These are phyloP conservation scores for Zygnema cylindricum DNA, from an alignment of 139 green algal species.

Conservation along the genomic window DNA sequence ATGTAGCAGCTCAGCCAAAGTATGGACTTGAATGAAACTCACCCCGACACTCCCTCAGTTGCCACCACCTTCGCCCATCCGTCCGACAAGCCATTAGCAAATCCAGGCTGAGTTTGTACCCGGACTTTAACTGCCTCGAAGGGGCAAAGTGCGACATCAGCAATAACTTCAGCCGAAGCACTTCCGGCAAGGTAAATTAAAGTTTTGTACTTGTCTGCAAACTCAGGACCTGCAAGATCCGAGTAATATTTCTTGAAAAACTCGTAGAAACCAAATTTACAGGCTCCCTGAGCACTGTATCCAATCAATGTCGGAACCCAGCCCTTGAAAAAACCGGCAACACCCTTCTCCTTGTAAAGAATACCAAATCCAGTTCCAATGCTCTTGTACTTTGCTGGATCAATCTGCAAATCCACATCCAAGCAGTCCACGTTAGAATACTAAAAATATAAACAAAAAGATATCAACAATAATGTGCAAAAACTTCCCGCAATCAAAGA, in stretches of 20 bases:
- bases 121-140: constrained; percentile 69
- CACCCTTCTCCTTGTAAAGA: constrained; percentile 64
- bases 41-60: constrained; percentile 56
- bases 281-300: constrained; percentile 69
- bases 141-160: constrained; percentile 67
- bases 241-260: constrained; percentile 71
- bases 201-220: constrained; percentile 63
- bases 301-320: constrained; percentile 63
- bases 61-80: constrained; percentile 59
- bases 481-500: background rate
- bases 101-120: constrained; percentile 68
- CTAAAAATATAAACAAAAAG: no score
- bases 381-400: constrained; percentile 66
- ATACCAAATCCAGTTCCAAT: constrained; percentile 64
- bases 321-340: constrained; percentile 63
- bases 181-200: constrained; percentile 65
- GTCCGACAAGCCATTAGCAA: constrained; percentile 53
- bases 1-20: no score
- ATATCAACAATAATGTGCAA: background rate
- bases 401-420: constrained; percentile 49
- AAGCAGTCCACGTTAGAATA: background rate
- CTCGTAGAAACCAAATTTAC: constrained; percentile 70
- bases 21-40: no score
- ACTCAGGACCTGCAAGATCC: constrained; percentile 60
- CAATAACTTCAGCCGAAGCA: constrained; percentile 66